Evolutionary conservation across 306 rosid species (phyloP), one percentile per base, ranked within the genome.

Genomic region (Herpetospermum pedunculosum): DNA sequence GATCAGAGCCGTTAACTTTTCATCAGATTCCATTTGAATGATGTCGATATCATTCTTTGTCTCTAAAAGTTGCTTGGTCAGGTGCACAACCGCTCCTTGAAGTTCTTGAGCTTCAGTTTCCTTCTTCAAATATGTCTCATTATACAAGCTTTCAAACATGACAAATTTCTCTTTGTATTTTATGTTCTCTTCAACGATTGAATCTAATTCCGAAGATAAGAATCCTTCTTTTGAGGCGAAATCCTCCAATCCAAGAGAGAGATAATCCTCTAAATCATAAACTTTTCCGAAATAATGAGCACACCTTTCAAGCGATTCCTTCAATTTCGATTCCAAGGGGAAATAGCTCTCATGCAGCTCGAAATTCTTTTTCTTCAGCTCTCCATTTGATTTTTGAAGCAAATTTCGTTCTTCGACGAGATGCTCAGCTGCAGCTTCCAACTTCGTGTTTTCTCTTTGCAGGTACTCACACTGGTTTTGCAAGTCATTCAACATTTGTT

Each of bases 351-450:
- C 76, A 7, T 76, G 85, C 69, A 84, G 73, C 70, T 60, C 81
- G 48, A 44, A 15, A 35, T 81, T 81, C 75, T 84, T 65, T 30
- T 74, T 79, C 80, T 41, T 78, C 81, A 81, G 64, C 77, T 70
- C 83, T 19, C 38, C 84, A 79, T 81, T 84, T 52, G 70, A 48
- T 75, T 76, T 79, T 43, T 72, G 70, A 75, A 79, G 74, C 41
- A 75, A 76, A 64, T 64, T 75, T 81, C 81, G 52, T 73, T 84
- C 88, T 64, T 73, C 81, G 62, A 54, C 34, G 48, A 81, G 76
- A 62, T 47, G 72, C 53, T 84, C 85, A 19, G 72, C 76, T 19
- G 78, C 59, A 70, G 85, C 80, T 55, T 79, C 85, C 70, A 80
- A 73, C 80, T 80, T 78, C n/a, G 37, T 73, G 32, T 77, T 83